Evolutionary conservation across 192 early-diverging fungal genomes (phyloP).

Genomic region (Podila horticola): DNA sequence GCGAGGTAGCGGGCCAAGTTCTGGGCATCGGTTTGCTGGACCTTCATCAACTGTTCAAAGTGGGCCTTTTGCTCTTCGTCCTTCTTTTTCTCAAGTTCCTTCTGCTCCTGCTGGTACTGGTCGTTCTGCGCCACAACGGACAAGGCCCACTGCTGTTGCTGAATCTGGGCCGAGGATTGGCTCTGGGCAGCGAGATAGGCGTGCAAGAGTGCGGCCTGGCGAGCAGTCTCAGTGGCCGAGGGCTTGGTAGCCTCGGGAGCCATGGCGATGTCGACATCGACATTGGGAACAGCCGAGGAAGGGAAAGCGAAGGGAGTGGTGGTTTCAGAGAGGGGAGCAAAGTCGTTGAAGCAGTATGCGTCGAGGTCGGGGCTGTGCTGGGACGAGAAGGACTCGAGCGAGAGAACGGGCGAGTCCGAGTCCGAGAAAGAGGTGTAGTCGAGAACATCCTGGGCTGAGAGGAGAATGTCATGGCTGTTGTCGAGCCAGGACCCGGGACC

Average conservation of each 20-base stretch:
- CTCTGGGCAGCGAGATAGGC: conserved; percentile 28
- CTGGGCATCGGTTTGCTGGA: conserved; percentile 29
- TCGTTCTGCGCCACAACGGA: conserved; percentile 7
- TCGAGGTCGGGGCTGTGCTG: conserved; percentile 45
- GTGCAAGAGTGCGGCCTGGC: conserved; percentile 38
- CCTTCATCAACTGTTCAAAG: not conserved
- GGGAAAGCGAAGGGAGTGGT: not conserved
- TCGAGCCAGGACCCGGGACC: conserved; percentile 3
- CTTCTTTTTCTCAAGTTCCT: conserved; percentile 9
- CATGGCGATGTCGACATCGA: not conserved
- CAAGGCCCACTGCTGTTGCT: conserved; percentile 20
- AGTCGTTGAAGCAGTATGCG: conserved; percentile 31
- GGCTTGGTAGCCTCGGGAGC: not conserved
- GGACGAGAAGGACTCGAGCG: conserved; percentile 39
- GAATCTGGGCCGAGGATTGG: conserved; percentile 11
- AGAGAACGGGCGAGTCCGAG: conserved; percentile 43
- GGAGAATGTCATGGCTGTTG: conserved; percentile 12
- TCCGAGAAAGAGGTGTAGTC: conserved; percentile 50
- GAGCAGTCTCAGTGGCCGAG: conserved; percentile 13
- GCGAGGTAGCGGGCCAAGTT: conserved; percentile 40
- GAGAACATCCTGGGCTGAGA: conserved; percentile 22
- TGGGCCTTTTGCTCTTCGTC: conserved; percentile 11
- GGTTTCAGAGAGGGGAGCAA: conserved; percentile 7
- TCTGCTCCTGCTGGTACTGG: conserved; percentile 1
- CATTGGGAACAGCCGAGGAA: conserved; percentile 1